Conservation (phyloP, 2,329 filamentous ascomycete genomes). For the Colletotrichum tamarilloi region DNA sequence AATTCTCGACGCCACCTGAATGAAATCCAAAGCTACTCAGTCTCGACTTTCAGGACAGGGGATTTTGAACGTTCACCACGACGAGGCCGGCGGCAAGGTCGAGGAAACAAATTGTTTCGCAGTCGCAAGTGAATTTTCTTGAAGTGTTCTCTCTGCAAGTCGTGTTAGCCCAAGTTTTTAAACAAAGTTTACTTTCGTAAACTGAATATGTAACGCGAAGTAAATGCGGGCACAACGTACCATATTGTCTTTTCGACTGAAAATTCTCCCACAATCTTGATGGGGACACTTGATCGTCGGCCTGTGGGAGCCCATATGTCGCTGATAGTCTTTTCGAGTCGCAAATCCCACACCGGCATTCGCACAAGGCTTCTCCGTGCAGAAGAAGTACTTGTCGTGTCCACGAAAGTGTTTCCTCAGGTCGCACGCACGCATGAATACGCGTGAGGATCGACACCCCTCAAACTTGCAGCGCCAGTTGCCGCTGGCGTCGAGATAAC, state of each 20-base stretch:
- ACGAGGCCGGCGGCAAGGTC: conserved; percentile 7
- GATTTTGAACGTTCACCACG: background rate
- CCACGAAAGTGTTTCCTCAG: conserved; percentile 23
- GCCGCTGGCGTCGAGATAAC: conserved; percentile 22
- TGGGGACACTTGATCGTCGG: conserved; percentile 15
- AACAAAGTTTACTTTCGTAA: background rate
- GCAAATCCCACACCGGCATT: conserved; percentile 14
- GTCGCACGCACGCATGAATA: conserved; percentile 23
- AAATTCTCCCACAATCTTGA: conserved; percentile 16
- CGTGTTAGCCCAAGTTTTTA: background rate
- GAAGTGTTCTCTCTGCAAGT: conserved; percentile 18
- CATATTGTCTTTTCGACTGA: conserved; percentile 27
- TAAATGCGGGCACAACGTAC: background rate
- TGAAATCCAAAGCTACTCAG: background rate
- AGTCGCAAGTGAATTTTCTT: conserved; percentile 10
- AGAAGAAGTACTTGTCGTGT: conserved; percentile 26
- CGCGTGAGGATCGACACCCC: conserved; percentile 1
- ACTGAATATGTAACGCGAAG: no score
- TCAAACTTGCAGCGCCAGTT: conserved; percentile 20
- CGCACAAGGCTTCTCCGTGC: conserved; percentile 15
- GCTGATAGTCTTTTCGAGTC: conserved; percentile 20
- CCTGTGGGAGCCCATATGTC: conserved; percentile 23
- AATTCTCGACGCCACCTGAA: background rate
- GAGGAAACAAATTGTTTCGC: conserved; percentile 21
- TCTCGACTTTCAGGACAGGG: background rate